Base-by-base conservation (phyloP, 805 yeast genomes). In the Candida easanensis region DNA sequence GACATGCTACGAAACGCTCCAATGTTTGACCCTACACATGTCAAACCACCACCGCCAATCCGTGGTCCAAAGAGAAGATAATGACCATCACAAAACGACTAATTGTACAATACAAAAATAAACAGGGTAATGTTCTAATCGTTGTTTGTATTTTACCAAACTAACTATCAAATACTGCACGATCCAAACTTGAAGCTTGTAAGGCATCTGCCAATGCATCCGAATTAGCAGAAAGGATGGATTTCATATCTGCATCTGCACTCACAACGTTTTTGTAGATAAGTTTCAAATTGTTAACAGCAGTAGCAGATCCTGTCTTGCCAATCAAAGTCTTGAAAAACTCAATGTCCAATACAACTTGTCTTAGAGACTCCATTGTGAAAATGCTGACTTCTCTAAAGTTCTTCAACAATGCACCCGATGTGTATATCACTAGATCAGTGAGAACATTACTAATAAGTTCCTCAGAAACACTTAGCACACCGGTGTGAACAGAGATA, bases 1-100 rank as follows among this genome's bases (percentile, higher is more conserved):
- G 98, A 91, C 39, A 81, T 90, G 65, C 73, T 91, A 40, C 76
- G 74, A 54, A 80, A 88, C 60, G 97, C 98, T 1, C 98, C 98
- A 13, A 77, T 90, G 81, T 84, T 91, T 55, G 81, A 79, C 52
- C 66, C 70, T 59, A 65, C 75, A 63, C 60, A 69, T 39, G 76
- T 75, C 19, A 82, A 76, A 60, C 88, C 88, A 3, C 77, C 80
- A 38, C 88, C 88, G 16, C 89, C 89, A 7, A 74, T 82, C 27
- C 72, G 87, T 54, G 84, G 83, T 7, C 81, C 82, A 37, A 68
- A 60, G 46, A 68, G 69, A 54, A 62, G 60, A 49, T 62, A 31
- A 40, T 15, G 13, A 4, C 4, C 5, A 16, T 11, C 7, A n/a
- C 7, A 21, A 33, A 10, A 17, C 5, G 25, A 4, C 10, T 15